Conservation (phyloP, 2,329 filamentous ascomycete species). For the Elsinoe perseae region DNA sequence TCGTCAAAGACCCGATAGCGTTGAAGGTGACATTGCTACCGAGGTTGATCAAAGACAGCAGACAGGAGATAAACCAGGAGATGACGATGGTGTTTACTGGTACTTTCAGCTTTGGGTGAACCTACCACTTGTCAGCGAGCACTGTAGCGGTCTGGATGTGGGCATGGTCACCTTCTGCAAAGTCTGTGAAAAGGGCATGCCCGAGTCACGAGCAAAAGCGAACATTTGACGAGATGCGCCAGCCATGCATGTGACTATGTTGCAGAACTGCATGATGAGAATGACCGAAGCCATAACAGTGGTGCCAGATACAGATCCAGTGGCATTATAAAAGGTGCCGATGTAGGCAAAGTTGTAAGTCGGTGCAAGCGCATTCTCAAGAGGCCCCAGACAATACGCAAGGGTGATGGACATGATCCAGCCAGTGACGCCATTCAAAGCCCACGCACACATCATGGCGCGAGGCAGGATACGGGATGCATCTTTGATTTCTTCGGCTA, state of each 20-base stretch:
- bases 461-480: slow-evolving; percentile 22
- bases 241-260: slow-evolving; percentile 31
- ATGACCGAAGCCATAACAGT: slow-evolving; percentile 29
- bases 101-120: slow-evolving; percentile 15
- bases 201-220: slow-evolving; percentile 35
- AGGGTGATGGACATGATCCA: slow-evolving; percentile 28
- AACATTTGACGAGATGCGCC: slow-evolving; percentile 35
- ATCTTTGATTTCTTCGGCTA: slow-evolving; percentile 26
- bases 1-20: slow-evolving; percentile 14
- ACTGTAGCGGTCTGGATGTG: neutral
- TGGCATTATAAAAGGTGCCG: slow-evolving; percentile 31
- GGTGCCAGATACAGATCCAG: slow-evolving; percentile 28
- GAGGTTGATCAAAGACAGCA: slow-evolving; percentile 23
- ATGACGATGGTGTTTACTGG: slow-evolving; percentile 19
- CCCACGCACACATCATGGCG: slow-evolving; percentile 21
- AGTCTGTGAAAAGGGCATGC: slow-evolving; percentile 26
- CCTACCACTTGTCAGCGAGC: neutral
- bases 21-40: slow-evolving; percentile 18
- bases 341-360: slow-evolving; percentile 28
- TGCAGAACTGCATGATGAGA: slow-evolving; percentile 28
- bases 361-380: slow-evolving; percentile 24
- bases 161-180: slow-evolving; percentile 18
- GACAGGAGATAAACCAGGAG: slow-evolving; percentile 16
- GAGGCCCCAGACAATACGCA: slow-evolving; percentile 29
- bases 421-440: slow-evolving; percentile 24